These are phyloP conservation scores for Penium margaritaceum DNA, from an alignment of 139 green algal genomes.

Conservation along the genomic window DNA sequence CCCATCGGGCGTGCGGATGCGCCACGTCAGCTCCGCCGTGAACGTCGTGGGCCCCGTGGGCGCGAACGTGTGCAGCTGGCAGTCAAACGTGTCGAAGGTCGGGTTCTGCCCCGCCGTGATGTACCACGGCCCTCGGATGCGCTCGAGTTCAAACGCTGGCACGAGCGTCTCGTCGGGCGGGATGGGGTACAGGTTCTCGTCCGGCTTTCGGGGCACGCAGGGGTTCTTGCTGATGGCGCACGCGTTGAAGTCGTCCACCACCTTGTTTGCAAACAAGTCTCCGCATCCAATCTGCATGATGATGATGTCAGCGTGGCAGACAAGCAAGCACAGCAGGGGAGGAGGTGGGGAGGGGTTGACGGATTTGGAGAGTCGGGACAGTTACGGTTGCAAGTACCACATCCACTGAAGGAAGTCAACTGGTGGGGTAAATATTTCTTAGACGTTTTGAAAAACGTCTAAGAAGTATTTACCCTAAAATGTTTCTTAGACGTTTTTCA, in stretches of 20 bases:
- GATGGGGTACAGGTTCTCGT: conserved; percentile 49
- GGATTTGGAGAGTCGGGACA: too few relatives aligned
- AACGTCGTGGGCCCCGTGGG: conserved; percentile 1
- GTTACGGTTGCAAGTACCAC: too few relatives aligned
- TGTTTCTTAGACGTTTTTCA: too few relatives aligned
- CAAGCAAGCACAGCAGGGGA: too few relatives aligned
- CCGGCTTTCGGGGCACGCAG: conserved; percentile 73
- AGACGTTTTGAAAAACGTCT: too few relatives aligned
- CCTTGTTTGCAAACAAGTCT: conserved; percentile 68
- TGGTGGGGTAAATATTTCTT: too few relatives aligned
- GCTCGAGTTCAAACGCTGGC: conserved; percentile 58
- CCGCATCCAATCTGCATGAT: conserved; percentile 77
- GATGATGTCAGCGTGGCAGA: too few relatives aligned
- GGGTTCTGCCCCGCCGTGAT: conserved; percentile 77
- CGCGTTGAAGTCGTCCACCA: conserved; percentile 70
- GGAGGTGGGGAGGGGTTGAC: too few relatives aligned
- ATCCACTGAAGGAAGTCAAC: too few relatives aligned
- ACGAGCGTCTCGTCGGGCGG: conserved; percentile 37
- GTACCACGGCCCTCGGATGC: conserved; percentile 74
- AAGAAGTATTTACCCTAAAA: too few relatives aligned
- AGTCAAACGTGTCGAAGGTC: conserved; percentile 81
- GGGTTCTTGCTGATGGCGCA: conserved; percentile 76
- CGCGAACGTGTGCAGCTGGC: conserved; percentile 57
- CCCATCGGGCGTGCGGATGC: conserved; percentile 53
- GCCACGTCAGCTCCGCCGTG: conserved; percentile 34